Percentiles rank a stretch among this genome's conserved stretches.
Conservation (phyloP, 2,329 filamentous ascomycete species). For the Aspergillus sp. region DNA sequence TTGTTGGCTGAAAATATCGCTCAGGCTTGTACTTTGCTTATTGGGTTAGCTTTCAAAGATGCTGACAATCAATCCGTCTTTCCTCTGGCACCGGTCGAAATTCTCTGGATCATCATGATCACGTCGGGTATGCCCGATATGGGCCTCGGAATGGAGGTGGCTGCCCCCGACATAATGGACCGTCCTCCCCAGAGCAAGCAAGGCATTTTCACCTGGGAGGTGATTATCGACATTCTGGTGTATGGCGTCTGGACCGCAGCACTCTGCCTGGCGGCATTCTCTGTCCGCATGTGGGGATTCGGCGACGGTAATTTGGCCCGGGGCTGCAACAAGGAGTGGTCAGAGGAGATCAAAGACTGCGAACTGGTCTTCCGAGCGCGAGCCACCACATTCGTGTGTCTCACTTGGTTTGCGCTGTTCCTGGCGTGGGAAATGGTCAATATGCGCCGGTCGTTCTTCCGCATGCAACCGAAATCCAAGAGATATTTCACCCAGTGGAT, state of each 20-base stretch:
- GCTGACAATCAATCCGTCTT: constrained; percentile 66
- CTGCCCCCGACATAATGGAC: constrained; percentile 68
- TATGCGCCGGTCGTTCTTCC: constrained; percentile 66
- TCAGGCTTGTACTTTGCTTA: constrained; percentile 72
- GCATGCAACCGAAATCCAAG: constrained; percentile 59
- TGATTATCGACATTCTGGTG: constrained; percentile 73
- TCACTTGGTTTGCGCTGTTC: constrained; percentile 72
- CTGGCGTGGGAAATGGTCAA: constrained; percentile 73
- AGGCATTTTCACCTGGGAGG: constrained; percentile 71
- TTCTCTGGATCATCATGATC: constrained; percentile 92
- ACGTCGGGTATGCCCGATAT: constrained; percentile 84
- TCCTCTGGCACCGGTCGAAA: constrained; percentile 75
- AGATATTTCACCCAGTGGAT: constrained; percentile 61
- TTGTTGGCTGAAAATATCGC: constrained; percentile 75
- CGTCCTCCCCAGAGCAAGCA: constrained; percentile 65
- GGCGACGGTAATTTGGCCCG: constrained; percentile 54
- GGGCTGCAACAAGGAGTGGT: constrained; percentile 61
- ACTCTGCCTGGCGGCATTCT: constrained; percentile 58
- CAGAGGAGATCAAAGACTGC: constrained; percentile 48
- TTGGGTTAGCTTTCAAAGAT: constrained; percentile 78
- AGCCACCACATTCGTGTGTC: constrained; percentile 64
- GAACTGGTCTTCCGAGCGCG: constrained; percentile 64
- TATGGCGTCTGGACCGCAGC: constrained; percentile 73
- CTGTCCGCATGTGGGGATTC: constrained; percentile 57
- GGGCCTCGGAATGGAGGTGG: constrained; percentile 73